phyloP scores from a whole-genome alignment of 1,139 yeast species.

The Candida sp. region DNA sequence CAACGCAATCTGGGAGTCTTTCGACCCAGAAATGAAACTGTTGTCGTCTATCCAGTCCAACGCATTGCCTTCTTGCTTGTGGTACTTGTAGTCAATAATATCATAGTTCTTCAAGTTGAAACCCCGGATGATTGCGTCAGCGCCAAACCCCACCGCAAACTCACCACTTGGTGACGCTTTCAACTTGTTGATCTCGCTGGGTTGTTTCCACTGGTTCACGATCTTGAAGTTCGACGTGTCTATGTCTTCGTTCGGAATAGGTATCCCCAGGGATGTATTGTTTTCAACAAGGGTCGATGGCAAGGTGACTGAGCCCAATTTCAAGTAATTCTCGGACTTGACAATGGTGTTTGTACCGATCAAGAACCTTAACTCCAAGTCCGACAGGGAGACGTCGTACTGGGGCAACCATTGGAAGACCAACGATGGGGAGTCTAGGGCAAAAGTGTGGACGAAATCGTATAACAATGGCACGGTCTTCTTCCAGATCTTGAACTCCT shows the following conservation, averaged over 20 bases:
- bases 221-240: conserved; percentile 35
- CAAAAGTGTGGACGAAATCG: conserved; percentile 73
- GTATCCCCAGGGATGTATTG: conserved; percentile 21
- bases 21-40: conserved; percentile 65
- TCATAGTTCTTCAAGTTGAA: conserved; percentile 34
- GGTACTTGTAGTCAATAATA: conserved; percentile 54
- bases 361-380: conserved; percentile 44
- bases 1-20: conserved; percentile 67
- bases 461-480: conserved; percentile 92
- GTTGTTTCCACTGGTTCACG: conserved; percentile 53
- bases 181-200: conserved; percentile 57
- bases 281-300: conserved; percentile 54
- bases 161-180: conserved; percentile 38
- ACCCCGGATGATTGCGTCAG: conserved; percentile 51
- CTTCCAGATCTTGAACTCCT: conserved; percentile 94
- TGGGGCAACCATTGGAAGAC: conserved; percentile 54
- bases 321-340: conserved; percentile 45
- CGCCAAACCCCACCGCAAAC: conserved; percentile 53
- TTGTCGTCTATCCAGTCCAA: conserved; percentile 63
- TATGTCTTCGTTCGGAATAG: conserved; percentile 22
- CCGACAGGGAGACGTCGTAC: conserved; percentile 30
- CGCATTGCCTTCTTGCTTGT: conserved; percentile 70
- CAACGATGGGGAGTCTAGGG: conserved; percentile 65
- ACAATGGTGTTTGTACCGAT: conserved; percentile 53
- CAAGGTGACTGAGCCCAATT: conserved; percentile 48